Conservation (phyloP, 768 basidiomycete species). For the Boletus fagicola region DNA sequence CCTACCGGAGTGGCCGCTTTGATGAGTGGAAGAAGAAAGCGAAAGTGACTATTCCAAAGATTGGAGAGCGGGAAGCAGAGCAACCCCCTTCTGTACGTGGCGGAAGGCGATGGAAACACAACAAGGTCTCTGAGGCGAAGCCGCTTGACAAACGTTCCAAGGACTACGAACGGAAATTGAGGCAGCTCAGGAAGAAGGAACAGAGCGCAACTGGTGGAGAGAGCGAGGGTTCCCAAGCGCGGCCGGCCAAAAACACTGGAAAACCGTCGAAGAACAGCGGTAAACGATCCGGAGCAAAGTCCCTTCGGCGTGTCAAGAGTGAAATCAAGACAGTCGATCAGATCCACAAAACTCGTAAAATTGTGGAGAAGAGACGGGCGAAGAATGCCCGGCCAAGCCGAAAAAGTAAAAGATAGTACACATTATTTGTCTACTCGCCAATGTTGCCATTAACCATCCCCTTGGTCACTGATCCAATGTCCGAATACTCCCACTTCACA, state of each 20-base stretch:
- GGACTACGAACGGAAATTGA: conserved; percentile 72
- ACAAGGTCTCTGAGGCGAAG: conserved; percentile 59
- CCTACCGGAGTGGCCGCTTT: conserved; percentile 90
- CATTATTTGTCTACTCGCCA: conserved; percentile 5
- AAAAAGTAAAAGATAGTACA: conserved; percentile 30
- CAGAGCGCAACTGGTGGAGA: conserved; percentile 31
- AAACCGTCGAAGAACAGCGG: conserved; percentile 31
- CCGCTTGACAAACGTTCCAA: conserved; percentile 71
- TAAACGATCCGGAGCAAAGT: conserved; percentile 57
- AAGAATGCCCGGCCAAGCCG: conserved; percentile 78
- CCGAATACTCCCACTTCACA: conserved; percentile 80
- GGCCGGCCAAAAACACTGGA: conserved; percentile 25
- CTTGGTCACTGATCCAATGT: conserved; percentile 26
- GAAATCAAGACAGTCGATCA: conserved; percentile 88
- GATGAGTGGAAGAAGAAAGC: conserved; percentile 92
- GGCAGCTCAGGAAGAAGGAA: conserved; percentile 58
- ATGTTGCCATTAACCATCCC: neutral
- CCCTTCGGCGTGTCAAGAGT: conserved; percentile 62
- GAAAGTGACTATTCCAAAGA: conserved; percentile 66
- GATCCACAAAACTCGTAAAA: conserved; percentile 73
- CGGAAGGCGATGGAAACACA: conserved; percentile 73
- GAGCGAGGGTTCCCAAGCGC: conserved; percentile 24
- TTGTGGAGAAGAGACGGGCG: conserved; percentile 60
- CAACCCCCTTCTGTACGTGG: conserved; percentile 33
- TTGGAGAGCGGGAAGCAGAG: conserved; percentile 77